These are phyloP conservation scores for Serendipita sp. DNA, from an alignment of 768 basidiomycete genomes.

Conservation along the genomic window DNA sequence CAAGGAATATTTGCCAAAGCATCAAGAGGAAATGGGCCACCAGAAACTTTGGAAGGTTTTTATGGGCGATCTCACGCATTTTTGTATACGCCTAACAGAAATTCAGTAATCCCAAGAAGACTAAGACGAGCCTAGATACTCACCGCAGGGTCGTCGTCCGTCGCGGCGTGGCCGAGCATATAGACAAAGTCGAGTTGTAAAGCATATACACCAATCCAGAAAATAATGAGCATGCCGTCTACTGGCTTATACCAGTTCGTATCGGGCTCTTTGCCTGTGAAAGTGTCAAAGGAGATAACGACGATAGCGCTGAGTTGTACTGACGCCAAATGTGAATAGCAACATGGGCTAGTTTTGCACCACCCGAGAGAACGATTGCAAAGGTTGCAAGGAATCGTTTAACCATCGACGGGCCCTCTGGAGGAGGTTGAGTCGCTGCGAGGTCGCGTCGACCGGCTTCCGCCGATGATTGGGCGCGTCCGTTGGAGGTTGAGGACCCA, in stretches of 20 bases:
- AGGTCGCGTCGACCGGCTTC: neutral
- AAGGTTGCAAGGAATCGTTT: neutral
- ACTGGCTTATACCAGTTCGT: slow-evolving; percentile 1
- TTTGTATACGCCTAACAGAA: neutral
- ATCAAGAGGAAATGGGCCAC: neutral
- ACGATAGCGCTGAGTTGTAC: neutral
- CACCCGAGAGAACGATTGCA: neutral
- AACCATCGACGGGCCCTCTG: neutral
- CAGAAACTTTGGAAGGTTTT: neutral
- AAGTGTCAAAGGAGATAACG: neutral
- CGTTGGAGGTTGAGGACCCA: neutral
- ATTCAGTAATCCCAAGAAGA: neutral
- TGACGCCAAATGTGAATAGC: neutral
- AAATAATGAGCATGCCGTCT: slow-evolving; percentile 3
- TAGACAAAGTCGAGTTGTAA: slow-evolving; percentile 2
- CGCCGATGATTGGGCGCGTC: neutral
- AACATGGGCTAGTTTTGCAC: slow-evolving; percentile 3
- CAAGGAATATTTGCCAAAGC: neutral
- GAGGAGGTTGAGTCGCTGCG: neutral
- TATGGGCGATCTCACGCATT: neutral
- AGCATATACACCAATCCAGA: slow-evolving; percentile 2
- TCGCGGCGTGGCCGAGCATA: slow-evolving; percentile 1
- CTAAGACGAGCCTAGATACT: neutral
- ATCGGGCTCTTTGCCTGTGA: neutral
- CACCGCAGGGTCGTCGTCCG: neutral